These are phyloP conservation scores for Oryza glaberrima DNA, from an alignment of 176 grass and related monocot genomes.

Conservation along the genomic window DNA sequence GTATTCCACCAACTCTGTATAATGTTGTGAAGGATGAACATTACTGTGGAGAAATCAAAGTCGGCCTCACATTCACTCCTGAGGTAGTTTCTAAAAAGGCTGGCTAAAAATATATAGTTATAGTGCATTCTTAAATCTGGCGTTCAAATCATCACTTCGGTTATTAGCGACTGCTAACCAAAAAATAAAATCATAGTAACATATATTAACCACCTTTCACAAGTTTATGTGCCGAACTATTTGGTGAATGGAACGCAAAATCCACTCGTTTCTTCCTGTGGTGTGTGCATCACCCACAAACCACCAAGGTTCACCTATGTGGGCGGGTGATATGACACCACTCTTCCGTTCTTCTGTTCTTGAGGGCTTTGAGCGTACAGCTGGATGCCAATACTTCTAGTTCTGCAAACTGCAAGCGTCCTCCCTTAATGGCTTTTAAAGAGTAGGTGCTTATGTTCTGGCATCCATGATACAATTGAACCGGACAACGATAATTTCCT, in stretches of 20 bases:
- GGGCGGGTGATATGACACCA: neutral
- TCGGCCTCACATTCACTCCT: constrained; percentile 72
- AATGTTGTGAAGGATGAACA: constrained; percentile 85
- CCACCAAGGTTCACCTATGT: constrained; percentile 2
- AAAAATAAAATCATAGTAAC: neutral
- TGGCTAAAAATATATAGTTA: neutral
- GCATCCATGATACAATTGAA: constrained; percentile 30
- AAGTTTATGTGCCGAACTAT: neutral
- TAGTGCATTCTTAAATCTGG: constrained; percentile 19
- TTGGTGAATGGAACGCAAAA: neutral
- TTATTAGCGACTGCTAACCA: neutral
- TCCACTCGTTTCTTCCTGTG: neutral
- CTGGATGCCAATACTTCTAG: constrained; percentile 9
- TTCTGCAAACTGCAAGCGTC: neutral
- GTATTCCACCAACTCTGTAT: constrained; percentile 63
- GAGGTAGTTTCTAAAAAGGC: constrained; percentile 53
- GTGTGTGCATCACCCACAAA: constrained; percentile 24
- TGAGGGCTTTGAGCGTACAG: neutral
- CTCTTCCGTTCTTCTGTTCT: neutral
- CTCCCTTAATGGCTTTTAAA: constrained; percentile 14
- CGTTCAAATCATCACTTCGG: neutral
- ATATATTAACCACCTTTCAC: neutral
- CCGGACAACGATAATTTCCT: constrained; percentile 23
- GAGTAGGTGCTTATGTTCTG: constrained; percentile 15
- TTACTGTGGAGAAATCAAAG: constrained; percentile 84